phyloP scores from a whole-genome alignment of 495 filamentous ascomycete species.

The Talaromyces ruber region DNA sequence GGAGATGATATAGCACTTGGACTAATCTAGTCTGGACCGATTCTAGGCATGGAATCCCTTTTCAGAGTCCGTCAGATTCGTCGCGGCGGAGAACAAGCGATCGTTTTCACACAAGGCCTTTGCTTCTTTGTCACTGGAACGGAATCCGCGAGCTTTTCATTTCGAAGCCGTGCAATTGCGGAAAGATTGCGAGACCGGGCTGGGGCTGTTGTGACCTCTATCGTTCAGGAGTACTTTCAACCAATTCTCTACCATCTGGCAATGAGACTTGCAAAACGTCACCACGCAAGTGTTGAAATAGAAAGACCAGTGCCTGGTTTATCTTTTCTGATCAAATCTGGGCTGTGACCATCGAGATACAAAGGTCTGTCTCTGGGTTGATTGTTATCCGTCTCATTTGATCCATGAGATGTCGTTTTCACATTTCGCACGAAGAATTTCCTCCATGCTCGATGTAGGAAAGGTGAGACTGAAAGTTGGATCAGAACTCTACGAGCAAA shows the following conservation, averaged over 20 bases:
- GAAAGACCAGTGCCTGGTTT: slow-evolving; percentile 4
- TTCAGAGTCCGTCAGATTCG: slow-evolving; percentile 10
- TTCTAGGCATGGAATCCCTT: slow-evolving; percentile 16
- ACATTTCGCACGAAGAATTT: slow-evolving; percentile 11
- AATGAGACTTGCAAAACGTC: slow-evolving; percentile 15
- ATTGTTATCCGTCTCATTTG: neutral
- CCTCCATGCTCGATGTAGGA: slow-evolving; percentile 15
- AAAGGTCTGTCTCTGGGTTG: neutral
- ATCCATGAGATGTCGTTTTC: neutral
- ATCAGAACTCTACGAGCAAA: neutral
- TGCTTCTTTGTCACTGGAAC: neutral
- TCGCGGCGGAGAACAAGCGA: slow-evolving; percentile 3
- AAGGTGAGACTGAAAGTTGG: slow-evolving; percentile 14
- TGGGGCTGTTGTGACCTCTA: neutral
- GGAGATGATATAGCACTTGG: slow-evolving; percentile 19
- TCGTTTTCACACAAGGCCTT: neutral
- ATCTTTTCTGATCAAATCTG: slow-evolving; percentile 5
- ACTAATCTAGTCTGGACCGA: slow-evolving; percentile 16
- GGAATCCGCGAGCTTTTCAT: slow-evolving; percentile 1
- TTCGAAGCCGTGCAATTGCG: slow-evolving; percentile 13
- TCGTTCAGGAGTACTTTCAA: slow-evolving; percentile 10
- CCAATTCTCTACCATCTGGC: slow-evolving; percentile 13
- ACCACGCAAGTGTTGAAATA: slow-evolving; percentile 16
- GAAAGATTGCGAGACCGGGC: slow-evolving; percentile 1
- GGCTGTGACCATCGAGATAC: neutral